Base-by-base conservation (phyloP, 2,329 filamentous ascomycete genomes). In the Fusarium sororula region DNA sequence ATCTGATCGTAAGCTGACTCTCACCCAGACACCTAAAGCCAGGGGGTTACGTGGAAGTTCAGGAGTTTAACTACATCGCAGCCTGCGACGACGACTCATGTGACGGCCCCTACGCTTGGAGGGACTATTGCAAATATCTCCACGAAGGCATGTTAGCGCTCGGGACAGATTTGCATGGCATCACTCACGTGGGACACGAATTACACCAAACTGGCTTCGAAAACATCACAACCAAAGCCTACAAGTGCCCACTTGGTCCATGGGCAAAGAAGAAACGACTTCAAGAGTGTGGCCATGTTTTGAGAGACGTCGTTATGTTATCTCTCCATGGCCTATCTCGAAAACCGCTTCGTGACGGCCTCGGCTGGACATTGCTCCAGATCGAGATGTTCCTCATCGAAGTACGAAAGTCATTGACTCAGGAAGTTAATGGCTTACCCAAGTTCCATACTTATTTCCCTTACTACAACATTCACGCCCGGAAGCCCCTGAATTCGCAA, bases 1-100 rank as follows among this genome's bases (percentile, higher is more conserved):
- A n/a, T 14, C 42, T 3, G 18, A 20, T n/a, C 11, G 9, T 12
- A 32, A 24, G 41, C 63, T 73, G 28, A 67, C 50, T 24, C n/a
- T 13, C 42, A 32, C 8, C 5, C 20, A 87, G 86, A 60, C 86
- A 88, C 72, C 79, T 88, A 14, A 87, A 87, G 67, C 87, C 87
- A 2, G 87, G 87, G 37, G 87, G 86, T 32, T 88, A 84, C 63
- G 80, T 88, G 32, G 87, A 89, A 72, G 74, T 87, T 30, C 84
- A 87, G 65, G 87, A 88, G 45, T 82, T 88, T 45, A 79, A 83
- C 45, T 83, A 84, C 73, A 72, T 72, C 18, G 79, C 84, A 7
- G 79, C 80, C 15, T 84, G 83, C 75, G 86, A 88, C 75, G 87
- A 89, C 79, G 55, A 75, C 48, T 83, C 84, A 2, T 84, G 85